Base-by-base conservation (phyloP, 768 basidiomycete species). In the Lenzites betulinus region DNA sequence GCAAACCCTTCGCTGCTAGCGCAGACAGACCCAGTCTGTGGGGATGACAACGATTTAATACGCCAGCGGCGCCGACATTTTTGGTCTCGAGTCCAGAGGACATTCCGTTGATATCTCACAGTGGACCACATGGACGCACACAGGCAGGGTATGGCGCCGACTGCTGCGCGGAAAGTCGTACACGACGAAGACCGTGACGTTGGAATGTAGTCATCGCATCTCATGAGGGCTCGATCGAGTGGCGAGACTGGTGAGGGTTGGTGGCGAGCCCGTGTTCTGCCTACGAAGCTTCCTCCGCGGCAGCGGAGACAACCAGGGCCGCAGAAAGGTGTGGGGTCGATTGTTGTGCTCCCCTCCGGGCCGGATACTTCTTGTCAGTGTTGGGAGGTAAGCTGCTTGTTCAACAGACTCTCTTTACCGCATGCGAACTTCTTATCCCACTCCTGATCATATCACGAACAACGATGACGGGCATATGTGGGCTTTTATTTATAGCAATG, bases 361-460 rank as follows among this genome's bases (percentile, higher is more conserved):
- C 12, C 22, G 23, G 51, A 38, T 3, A 23, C 35, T 22, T 39
- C 35, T 39, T 51, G 56, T 58, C 56, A 58, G 50, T 23, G 18
- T 36, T 2, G 20, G 41, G 35, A 50, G 25, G 56, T 58, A 50
- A 58, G 56, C 48, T 47, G 39, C 38, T 9, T n/a, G 20, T 25
- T 56, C 7, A 13, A 13, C 35, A 36, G 7, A 7, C 35, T 25
- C 11, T 15, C 18, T 0, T 38, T 13, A 18, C 18, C 5, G 18
- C 15, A 30, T 39, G 20, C 33, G 47, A 22, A 41, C 25, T 41
- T 58, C 41, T 50, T n/a, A 16, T 36, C 16, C 48, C 39, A 22
- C 26, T 20, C 48, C 22, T 38, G 56, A 58, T 58, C 48, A 30
- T 22, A 41, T 51, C 30, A 58, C 48, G 26, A 33, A 30, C 56